Base-by-base conservation (phyloP, 768 basidiomycete species). In the Xerocomus spinulosus region DNA sequence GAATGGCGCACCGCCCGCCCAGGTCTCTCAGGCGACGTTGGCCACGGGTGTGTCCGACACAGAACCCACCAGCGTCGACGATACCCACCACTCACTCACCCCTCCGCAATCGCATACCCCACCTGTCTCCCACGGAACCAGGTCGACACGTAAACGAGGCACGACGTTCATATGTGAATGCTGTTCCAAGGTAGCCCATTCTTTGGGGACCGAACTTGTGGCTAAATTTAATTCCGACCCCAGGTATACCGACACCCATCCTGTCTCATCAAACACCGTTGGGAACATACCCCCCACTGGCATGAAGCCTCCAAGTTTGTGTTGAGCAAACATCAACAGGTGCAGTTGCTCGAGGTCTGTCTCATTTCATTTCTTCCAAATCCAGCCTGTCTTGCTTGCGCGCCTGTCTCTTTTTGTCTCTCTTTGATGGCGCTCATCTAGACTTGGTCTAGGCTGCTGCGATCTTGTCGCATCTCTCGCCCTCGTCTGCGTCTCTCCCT, bases 211-310 rank as follows among this genome's bases (percentile, higher is more conserved):
- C 30, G 26, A 10, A 10, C 5, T 5, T 10, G 10, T 28, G 26
- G 26, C 26, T 28, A 5, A 28, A 6, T 5, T 30, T 6, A 12
- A 3, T 15, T 15, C n/a, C 5, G 6, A 5, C 8, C n/a, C 5
- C 61, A 89, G 87, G 82, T 89, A 32, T 92, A 90, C 66, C 82
- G 87, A 44, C 94, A 98, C 68, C 92, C 92, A 3, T 91, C 88
- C 12, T 97, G 94, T 68, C 74, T 98, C 40, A 89, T 94, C 68
- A 97, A 97, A 68, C 95, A 98, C 62, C 87, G 95, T 28, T 98
- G 95, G 95, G 94, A 97, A 61, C 92, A 95, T 62, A 91, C 89
- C 28, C 89, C 90, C 17, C 92, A 96, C 60, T 98, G 95, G 95
- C 85, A 87, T 36, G 90, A 93, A 64, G 87, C 93, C 2, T 79